Evolutionary conservation across 306 rosid genomes (phyloP).

Genomic region (Cucurbita pepo): DNA sequence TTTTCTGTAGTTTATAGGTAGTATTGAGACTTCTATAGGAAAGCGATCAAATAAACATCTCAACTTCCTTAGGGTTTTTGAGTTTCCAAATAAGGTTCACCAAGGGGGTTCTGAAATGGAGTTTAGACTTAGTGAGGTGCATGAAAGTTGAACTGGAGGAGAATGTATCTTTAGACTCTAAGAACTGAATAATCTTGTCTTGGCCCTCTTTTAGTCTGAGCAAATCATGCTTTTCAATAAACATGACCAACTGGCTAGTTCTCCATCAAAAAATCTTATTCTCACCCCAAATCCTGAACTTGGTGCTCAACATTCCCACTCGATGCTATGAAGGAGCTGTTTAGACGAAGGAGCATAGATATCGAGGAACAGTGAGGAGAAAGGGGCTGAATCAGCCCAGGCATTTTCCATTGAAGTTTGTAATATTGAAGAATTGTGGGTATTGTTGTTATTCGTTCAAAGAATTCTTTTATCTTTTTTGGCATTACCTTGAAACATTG

Average conservation of each 20-base stretch:
- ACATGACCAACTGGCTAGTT: neutral
- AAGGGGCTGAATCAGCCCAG: neutral
- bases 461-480: neutral
- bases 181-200: neutral
- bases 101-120: neutral
- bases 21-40: neutral
- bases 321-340: neutral
- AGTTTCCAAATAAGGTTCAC: neutral
- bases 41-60: neutral
- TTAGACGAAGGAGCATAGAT: neutral
- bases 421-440: neutral
- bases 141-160: neutral
- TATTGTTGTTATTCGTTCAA: neutral
- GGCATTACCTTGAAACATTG: neutral
- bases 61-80: neutral
- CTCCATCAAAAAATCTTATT: neutral
- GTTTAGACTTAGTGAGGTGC: neutral
- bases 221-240: neutral
- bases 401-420: neutral
- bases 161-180: neutral
- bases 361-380: neutral
- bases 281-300: neutral
- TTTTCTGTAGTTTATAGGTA: neutral
- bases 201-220: neutral
- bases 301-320: neutral